Percentiles rank a stretch among this genome's conserved stretches.
Conservation (phyloP, 116 monocot genomes). For the Posidonia oceanica region DNA sequence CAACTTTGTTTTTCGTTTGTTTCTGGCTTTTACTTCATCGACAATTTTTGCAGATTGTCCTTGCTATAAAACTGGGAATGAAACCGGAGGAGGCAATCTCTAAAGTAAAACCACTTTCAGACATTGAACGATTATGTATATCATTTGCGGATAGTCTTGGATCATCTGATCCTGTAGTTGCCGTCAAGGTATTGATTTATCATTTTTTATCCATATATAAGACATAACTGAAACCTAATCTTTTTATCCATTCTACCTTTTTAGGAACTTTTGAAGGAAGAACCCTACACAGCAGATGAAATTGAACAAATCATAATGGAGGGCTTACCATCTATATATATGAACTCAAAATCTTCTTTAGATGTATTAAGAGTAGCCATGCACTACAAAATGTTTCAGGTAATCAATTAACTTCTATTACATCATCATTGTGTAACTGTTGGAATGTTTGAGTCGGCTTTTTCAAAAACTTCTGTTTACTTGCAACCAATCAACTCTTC, state of each 20-base stretch:
- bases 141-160: conserved; percentile 49
- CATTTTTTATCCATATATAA: no score
- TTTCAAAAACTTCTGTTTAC: no score
- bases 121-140: conserved; percentile 70
- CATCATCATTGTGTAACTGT: no score
- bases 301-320: conserved; percentile 57
- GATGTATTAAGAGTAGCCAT: conserved; percentile 86
- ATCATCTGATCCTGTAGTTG: conserved; percentile 60
- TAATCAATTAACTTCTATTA: conserved; percentile 2
- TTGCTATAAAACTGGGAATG: conserved; percentile 83
- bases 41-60: conserved; percentile 49
- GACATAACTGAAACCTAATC: no score
- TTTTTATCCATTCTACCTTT: background rate
- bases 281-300: conserved; percentile 69
- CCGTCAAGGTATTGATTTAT: conserved; percentile 59
- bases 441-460: no score
- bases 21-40: background rate
- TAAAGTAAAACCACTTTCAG: conserved; percentile 64
- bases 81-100: conserved; percentile 43
- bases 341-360: conserved; percentile 55
- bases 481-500: no score
- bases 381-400: conserved; percentile 92
- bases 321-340: conserved; percentile 54
- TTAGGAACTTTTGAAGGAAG: conserved; percentile 73
- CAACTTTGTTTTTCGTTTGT: background rate